Percentiles rank a stretch among this genome's conserved stretches.
These are phyloP conservation scores for Hyaloscypha finlandica DNA, from an alignment of 495 filamentous ascomycete genomes.

Conservation along the genomic window DNA sequence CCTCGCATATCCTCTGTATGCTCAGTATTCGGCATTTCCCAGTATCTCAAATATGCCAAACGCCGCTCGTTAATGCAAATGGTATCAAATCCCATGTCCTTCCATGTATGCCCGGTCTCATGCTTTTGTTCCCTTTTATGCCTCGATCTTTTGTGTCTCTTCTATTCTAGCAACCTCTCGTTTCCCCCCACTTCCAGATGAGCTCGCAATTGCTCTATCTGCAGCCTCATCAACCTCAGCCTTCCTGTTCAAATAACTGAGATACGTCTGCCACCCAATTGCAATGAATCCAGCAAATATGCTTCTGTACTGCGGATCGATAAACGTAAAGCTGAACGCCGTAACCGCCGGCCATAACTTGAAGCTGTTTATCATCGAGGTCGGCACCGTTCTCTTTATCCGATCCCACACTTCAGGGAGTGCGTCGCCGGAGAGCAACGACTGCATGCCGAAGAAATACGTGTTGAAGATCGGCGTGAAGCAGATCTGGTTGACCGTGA, in stretches of 20 bases:
- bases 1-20: background rate
- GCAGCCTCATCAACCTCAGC: conserved; percentile 55
- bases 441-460: conserved; percentile 91
- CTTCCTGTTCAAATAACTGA: conserved; percentile 76
- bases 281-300: conserved; percentile 78
- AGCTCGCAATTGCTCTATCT: conserved; percentile 14
- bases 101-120: background rate
- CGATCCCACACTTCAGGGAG: conserved; percentile 65
- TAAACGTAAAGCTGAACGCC: conserved; percentile 82
- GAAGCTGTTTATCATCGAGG: conserved; percentile 72
- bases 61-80: conserved; percentile 25
- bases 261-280: conserved; percentile 90
- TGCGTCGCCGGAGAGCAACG: conserved; percentile 58
- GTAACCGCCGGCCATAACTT: conserved; percentile 93
- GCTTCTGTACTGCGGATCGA: conserved; percentile 74
- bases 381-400: conserved; percentile 73
- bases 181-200: conserved; percentile 19
- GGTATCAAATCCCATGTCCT: conserved; percentile 17
- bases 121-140: conserved; percentile 7
- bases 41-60: conserved; percentile 11
- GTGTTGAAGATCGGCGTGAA: conserved; percentile 89
- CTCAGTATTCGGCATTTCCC: background rate
- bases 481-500: conserved; percentile 75
- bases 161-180: background rate
- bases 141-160: background rate